Evolutionary conservation across 192 early-diverging fungal species (phyloP), one percentile per base, ranked within the genome.

Genomic region (Entomortierella parvispora): DNA sequence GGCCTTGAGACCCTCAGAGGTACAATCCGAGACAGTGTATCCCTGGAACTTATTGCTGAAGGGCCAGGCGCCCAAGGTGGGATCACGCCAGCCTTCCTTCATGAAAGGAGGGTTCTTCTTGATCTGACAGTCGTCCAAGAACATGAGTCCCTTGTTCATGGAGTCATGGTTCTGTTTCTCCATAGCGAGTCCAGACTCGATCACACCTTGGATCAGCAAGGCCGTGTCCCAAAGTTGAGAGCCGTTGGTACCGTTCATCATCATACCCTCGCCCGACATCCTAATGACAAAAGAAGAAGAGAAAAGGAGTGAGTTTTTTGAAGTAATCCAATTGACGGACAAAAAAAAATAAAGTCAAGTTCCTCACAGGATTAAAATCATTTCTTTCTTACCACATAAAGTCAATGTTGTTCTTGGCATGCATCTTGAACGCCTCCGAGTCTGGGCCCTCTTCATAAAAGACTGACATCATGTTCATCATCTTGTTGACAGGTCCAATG

Each of bases 211-310:
- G 33, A 90, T 90, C 34, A 88, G 80, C 81, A 98, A 94, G 1
- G 94, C 88, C 2, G 94, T 91, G 79, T 99, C 97, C 97, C 97
- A 99, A 37, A 98, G 81, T 79, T 99, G 97, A 58, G 91, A 93
- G 12, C 97, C 97, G 62, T 99, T 98, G 17, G 97, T 99, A 11
- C 96, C 96, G 69, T 93, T 94, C 82, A 94, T 93, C 80, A 94
- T 92, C 91, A 99, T 89, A 2, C 97, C 97, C 64, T 93, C 90
- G 25, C 80, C 61, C 52, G 90, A 87, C 89, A 98, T 90, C 81
- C 80, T 81, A 66, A 7, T 26, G 28, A 8, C 10, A 28, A 23
- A 52, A 65, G 32, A 23, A 40, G 40, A n/a, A 40, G 9, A 42
- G 25, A 44, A 20, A 10, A 26, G 23, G 3, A 7, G 23, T 15